These are phyloP conservation scores for Umbellularia californica DNA, from an alignment of 164 flowering plant genomes.

Conservation along the genomic window DNA sequence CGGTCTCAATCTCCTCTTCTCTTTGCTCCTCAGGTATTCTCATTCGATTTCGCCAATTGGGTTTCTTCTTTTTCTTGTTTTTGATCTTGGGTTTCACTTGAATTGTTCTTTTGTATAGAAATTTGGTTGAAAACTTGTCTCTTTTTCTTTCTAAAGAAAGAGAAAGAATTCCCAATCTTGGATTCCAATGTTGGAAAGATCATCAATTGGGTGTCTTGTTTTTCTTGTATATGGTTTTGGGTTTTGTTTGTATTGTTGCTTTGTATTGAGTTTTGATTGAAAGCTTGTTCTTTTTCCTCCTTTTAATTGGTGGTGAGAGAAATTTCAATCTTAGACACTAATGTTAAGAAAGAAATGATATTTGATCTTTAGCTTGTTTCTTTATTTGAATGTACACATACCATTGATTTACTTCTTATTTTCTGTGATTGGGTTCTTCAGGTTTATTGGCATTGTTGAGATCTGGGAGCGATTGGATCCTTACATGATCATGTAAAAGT, in stretches of 20 bases:
- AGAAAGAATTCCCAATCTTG: too few species aligned
- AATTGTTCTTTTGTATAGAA: background rate
- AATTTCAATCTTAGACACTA: too few species aligned
- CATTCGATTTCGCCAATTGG: background rate
- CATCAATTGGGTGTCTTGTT: background rate
- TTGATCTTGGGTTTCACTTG: background rate
- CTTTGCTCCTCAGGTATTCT: slow-evolving; percentile 68
- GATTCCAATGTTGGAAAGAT: background rate
- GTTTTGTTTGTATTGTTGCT: background rate
- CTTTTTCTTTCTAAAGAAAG: background rate
- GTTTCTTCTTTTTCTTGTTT: background rate
- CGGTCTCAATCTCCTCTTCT: slow-evolving; percentile 57
- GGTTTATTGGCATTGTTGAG: background rate
- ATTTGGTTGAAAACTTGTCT: background rate
- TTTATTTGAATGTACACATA: too few species aligned
- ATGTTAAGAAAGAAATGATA: too few species aligned
- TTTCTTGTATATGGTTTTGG: background rate
- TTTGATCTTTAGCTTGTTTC: too few species aligned
- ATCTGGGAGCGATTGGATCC: background rate
- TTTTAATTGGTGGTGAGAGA: too few species aligned
- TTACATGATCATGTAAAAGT: too few species aligned
- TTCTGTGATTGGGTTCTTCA: too few species aligned
- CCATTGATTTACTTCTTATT: too few species aligned
- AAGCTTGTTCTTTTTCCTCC: too few species aligned
- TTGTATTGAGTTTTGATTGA: background rate